Evolutionary conservation across 495 filamentous ascomycete genomes (phyloP).

Genomic region (Haplographium delicatum): DNA sequence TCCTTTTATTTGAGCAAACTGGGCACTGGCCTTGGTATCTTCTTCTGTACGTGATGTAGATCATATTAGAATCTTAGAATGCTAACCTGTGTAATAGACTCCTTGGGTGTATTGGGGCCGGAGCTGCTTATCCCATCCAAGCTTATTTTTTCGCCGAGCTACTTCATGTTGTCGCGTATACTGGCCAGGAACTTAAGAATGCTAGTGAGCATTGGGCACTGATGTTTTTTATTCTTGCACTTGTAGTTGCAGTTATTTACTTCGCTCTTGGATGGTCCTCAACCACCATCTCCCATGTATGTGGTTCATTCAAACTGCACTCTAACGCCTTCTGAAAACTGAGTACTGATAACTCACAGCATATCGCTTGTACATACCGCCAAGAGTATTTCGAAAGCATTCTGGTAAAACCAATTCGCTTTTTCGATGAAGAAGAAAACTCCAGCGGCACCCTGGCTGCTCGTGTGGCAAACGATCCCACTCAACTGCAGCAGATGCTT

Average conservation of each 20-base stretch:
- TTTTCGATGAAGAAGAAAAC: conserved; percentile 61
- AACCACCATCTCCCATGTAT: conserved; percentile 45
- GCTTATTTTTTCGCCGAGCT: conserved; percentile 45
- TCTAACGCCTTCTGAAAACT: not conserved
- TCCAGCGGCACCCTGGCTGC: conserved; percentile 57
- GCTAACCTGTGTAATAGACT: not conserved
- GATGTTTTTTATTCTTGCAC: conserved; percentile 58
- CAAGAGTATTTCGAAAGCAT: conserved; percentile 55
- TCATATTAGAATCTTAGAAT: not conserved
- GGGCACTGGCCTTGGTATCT: conserved; percentile 15
- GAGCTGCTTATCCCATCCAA: conserved; percentile 40
- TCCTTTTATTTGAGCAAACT: conserved; percentile 17
- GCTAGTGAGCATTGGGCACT: conserved; percentile 56
- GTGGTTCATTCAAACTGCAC: conserved; percentile 10
- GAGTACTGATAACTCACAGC: not conserved
- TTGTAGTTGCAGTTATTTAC: conserved; percentile 46
- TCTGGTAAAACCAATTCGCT: conserved; percentile 51
- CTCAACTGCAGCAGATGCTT: conserved; percentile 56
- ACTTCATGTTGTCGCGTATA: conserved; percentile 39
- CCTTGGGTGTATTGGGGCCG: conserved; percentile 17
- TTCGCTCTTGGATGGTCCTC: conserved; percentile 47
- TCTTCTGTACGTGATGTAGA: conserved; percentile 28
- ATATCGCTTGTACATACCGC: conserved; percentile 35
- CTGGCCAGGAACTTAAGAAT: conserved; percentile 30
- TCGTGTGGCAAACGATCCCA: conserved; percentile 51